These are phyloP conservation scores for Globisporangium takayamanum DNA, from an alignment of 352 stramenopile species.

Conservation along the genomic window DNA sequence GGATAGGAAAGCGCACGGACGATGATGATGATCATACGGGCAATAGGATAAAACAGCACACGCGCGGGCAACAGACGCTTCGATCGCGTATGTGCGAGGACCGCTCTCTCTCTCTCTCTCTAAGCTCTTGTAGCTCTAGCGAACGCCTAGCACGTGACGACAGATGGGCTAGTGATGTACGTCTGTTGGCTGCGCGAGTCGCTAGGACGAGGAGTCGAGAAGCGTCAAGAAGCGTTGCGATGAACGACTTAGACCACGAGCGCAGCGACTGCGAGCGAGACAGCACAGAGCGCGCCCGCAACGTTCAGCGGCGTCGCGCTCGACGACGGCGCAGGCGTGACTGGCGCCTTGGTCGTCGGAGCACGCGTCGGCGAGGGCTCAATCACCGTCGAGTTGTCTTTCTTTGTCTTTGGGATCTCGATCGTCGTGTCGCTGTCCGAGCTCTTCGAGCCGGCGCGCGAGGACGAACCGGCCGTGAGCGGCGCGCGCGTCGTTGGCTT, in stretches of 20 bases:
- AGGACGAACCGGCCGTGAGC: background rate
- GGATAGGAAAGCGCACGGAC: no score
- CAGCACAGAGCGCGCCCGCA: slow-evolving; percentile 9
- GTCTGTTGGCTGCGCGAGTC: no score
- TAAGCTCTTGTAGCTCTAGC: no score
- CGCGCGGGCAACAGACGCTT: no score
- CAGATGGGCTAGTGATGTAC: no score
- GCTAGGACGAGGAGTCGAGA: background rate
- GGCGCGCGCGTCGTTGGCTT: slow-evolving; percentile 2
- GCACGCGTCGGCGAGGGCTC: slow-evolving; percentile 3
- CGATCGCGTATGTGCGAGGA: no score
- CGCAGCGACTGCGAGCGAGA: slow-evolving; percentile 10
- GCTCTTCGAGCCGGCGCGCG: background rate
- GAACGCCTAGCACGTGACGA: no score
- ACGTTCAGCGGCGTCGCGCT: slow-evolving; percentile 9
- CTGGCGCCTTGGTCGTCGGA: slow-evolving; percentile 2
- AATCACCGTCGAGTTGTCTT: slow-evolving; percentile 9
- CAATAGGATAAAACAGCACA: no score
- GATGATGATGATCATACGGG: no score
- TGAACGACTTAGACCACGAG: slow-evolving; percentile 9
- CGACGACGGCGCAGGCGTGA: slow-evolving; percentile 1
- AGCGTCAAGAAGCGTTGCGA: background rate
- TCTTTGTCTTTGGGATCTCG: slow-evolving; percentile 2
- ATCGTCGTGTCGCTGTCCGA: slow-evolving; percentile 9
- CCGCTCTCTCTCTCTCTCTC: no score